phyloP scores from a whole-genome alignment of 805 yeast species.

The Saccharomycopsis guyanensis region DNA sequence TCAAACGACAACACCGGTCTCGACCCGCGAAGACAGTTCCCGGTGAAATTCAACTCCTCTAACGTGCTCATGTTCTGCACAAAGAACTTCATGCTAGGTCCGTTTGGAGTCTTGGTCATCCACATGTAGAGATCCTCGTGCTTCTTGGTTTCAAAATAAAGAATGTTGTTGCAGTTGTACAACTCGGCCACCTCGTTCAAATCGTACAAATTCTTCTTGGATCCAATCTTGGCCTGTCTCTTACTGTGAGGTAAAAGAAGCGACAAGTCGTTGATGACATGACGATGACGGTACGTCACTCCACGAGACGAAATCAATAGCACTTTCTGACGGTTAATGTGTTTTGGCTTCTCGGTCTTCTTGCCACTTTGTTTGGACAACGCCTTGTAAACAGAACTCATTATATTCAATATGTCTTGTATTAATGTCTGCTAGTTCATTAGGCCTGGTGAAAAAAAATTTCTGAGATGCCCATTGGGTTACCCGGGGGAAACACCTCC shows the following conservation, averaged over 20 bases:
- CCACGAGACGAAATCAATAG: constrained; percentile 91
- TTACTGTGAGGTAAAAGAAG: constrained; percentile 86
- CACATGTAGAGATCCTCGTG: constrained; percentile 92
- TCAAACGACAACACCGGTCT: constrained; percentile 92
- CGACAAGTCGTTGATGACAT: constrained; percentile 74
- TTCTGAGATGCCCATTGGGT: not conserved
- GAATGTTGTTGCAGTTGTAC: constrained; percentile 91
- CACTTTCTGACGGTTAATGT: constrained; percentile 81
- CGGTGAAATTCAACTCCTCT: constrained; percentile 93
- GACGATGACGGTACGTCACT: constrained; percentile 91
- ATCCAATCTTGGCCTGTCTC: constrained; percentile 93
- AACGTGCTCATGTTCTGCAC: constrained; percentile 92
- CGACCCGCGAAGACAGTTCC: constrained; percentile 92
- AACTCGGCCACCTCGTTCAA: constrained; percentile 94
- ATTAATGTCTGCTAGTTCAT: not conserved
- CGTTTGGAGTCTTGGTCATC: constrained; percentile 95
- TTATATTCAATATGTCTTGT: constrained; percentile 23
- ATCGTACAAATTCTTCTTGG: constrained; percentile 80
- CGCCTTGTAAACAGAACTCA: constrained; percentile 72
- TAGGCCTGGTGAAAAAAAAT: not conserved
- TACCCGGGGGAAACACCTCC: not conserved
- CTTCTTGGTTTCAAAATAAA: constrained; percentile 93
- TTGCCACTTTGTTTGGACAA: constrained; percentile 29
- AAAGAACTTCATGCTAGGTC: constrained; percentile 92
- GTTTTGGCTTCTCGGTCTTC: constrained; percentile 37